Evolutionary conservation across 768 basidiomycete species (phyloP), one percentile per base, ranked within the genome.

Genomic region (Amanita polypyramis): DNA sequence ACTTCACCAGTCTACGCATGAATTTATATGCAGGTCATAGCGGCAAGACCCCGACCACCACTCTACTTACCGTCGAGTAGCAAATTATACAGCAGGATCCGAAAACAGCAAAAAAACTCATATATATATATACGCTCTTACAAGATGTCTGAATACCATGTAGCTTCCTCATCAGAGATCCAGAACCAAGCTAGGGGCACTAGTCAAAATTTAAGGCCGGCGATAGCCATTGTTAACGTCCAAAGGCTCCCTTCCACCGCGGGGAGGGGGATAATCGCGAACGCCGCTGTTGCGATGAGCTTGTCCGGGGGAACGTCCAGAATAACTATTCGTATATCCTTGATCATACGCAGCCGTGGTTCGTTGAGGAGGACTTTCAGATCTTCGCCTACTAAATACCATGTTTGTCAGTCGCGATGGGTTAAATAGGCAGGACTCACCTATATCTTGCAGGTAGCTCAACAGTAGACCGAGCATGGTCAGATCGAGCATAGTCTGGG

Each of bases 361-460:
- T 36, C 77, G 70, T 49, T 74, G 65, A 52, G 75, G 73, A 48
- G 81, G 82, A 56, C 85, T 88, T 56, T 78, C 73, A 29, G 86
- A 89, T 45, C 85, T 81, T 55, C 85, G 81, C 49, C 83, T 27
- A 27, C 25, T 27, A 27, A 19, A 45, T 17, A 51, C 15, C 12
- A 34, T n/a, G 11, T 45, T 3, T 51, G 34, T 21, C 14, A 42
- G 36, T 38, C 42, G 38, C 21, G 38, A 19, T 33, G 36, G 43
- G 17, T 12, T 39, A 34, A 6, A 20, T 34, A 34, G 14, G 45
- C 45, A 54, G 41, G 37, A 56, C 62, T 37, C 29, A 75, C 72
- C 74, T 67, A 52, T 69, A 72, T 69, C 80, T 71, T 56, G 62
- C 68, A 34, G 60, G 64, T 45, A 68, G 58, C 48, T 73, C 70